A percentile compares a stretch with the other conserved stretches of the same genome.
phyloP scores from a whole-genome alignment of 176 grass and related monocot genomes.

The Tillandsia leiboldiana region DNA sequence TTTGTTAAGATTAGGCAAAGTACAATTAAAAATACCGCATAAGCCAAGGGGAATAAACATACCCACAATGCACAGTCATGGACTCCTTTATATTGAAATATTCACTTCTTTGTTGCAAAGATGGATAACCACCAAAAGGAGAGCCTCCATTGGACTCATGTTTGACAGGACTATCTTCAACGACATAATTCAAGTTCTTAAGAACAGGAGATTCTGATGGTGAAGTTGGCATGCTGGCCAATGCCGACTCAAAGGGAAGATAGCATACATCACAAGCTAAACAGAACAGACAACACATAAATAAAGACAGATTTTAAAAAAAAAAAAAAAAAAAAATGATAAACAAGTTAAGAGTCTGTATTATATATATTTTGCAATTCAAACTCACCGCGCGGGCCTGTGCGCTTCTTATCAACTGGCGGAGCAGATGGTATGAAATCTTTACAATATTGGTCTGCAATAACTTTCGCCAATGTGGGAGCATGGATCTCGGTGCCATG shows the following conservation, averaged over 20 bases:
- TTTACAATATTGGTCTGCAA: slow-evolving; percentile 58
- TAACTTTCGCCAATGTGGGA: not conserved
- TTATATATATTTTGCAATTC: not conserved
- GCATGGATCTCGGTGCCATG: not conserved
- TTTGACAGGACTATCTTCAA: slow-evolving; percentile 45
- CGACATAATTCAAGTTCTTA: slow-evolving; percentile 56
- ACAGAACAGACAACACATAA: slow-evolving; percentile 9
- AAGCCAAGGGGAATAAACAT: slow-evolving; percentile 23
- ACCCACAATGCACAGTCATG: slow-evolving; percentile 88
- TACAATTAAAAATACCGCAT: not conserved
- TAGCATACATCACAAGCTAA: slow-evolving; percentile 94
- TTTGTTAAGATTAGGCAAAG: no score
- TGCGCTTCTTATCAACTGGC: slow-evolving; percentile 67
- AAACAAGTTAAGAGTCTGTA: slow-evolving; percentile 5
- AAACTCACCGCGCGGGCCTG: slow-evolving; percentile 89
- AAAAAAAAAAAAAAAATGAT: slow-evolving; percentile 16
- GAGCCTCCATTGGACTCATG: slow-evolving; percentile 53
- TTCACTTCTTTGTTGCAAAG: slow-evolving; percentile 55
- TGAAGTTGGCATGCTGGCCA: slow-evolving; percentile 47
- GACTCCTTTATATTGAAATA: slow-evolving; percentile 82
- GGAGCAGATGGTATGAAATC: slow-evolving; percentile 74
- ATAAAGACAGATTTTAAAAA: slow-evolving; percentile 29
- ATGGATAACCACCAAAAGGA: slow-evolving; percentile 84
- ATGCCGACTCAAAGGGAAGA: slow-evolving; percentile 60
- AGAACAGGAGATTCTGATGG: slow-evolving; percentile 60